Percentiles rank a stretch among this genome's conserved stretches.
Conservation (phyloP, 2,329 filamentous ascomycete genomes). For the Fusarium gaditjirri region DNA sequence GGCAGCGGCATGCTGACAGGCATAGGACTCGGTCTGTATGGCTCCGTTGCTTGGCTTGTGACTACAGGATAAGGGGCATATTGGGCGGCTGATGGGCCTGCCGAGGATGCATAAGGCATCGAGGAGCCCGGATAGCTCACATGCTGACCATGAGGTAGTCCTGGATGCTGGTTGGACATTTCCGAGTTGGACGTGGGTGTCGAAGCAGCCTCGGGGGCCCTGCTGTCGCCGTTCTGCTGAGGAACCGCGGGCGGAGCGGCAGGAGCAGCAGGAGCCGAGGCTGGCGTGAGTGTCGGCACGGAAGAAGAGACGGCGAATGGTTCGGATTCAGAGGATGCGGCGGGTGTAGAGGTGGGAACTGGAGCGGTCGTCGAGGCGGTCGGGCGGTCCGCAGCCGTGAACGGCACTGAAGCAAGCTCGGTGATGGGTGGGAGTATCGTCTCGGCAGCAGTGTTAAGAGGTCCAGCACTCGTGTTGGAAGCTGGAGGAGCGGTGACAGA, state of each 20-base stretch:
- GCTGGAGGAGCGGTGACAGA: conserved; percentile 35
- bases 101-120: conserved; percentile 39
- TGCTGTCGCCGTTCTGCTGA: conserved; percentile 49
- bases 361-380: conserved; percentile 34
- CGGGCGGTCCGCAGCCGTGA: conserved; percentile 26
- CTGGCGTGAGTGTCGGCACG: conserved; percentile 27
- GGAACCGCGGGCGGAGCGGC: conserved; percentile 31
- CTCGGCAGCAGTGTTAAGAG: conserved; percentile 27
- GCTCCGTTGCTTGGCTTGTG: conserved; percentile 44
- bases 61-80: conserved; percentile 48
- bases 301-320: conserved; percentile 22
- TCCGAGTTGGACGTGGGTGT: conserved; percentile 39
- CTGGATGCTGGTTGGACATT: conserved; percentile 50
- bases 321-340: conserved; percentile 29
- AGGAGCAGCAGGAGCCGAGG: conserved; percentile 32
- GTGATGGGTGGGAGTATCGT: conserved; percentile 30
- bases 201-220: conserved; percentile 43
- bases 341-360: conserved; percentile 25
- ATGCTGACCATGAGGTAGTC: conserved; percentile 45
- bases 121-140: conserved; percentile 45
- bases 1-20: conserved; percentile 51
- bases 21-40: conserved; percentile 45
- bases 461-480: conserved; percentile 24
- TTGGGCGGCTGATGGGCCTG: conserved; percentile 41
- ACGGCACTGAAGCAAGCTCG: conserved; percentile 31